Conservation (phyloP, 331 rosid species). For the Acacia pycnantha region DNA sequence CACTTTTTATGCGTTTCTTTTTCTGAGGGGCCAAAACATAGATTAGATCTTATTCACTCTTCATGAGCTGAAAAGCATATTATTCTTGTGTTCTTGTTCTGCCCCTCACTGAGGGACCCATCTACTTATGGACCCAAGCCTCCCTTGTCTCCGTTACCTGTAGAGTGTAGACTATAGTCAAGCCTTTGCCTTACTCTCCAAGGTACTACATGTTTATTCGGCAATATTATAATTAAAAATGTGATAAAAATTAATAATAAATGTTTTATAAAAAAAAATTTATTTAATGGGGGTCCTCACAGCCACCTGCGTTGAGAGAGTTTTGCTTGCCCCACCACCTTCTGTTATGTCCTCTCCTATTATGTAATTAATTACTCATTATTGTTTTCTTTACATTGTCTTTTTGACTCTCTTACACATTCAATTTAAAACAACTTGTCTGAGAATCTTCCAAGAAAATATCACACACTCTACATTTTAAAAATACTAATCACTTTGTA, state of each 20-base stretch:
- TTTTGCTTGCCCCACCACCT: neutral
- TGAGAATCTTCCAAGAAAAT: too few species aligned
- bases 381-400: neutral
- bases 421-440: neutral
- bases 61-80: constrained; percentile 44
- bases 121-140: constrained; percentile 35
- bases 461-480: too few species aligned
- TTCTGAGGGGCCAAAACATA: neutral
- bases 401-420: neutral
- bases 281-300: neutral
- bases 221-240: neutral
- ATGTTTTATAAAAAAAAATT: neutral
- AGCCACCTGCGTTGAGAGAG: neutral
- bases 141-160: constrained; percentile 18
- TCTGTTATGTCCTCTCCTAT: neutral
- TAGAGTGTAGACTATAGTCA: neutral
- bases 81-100: constrained; percentile 10
- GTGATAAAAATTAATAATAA: neutral
- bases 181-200: neutral
- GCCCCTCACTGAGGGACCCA: constrained; percentile 38
- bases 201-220: neutral
- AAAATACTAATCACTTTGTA: too few species aligned
- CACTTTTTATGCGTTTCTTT: neutral
- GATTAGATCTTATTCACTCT: constrained; percentile 37
- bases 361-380: neutral